A percentile compares a stretch with the other conserved stretches of the same genome.
These are phyloP conservation scores for Kodamaea sagamina DNA, from an alignment of 805 yeast genomes.

Conservation along the genomic window DNA sequence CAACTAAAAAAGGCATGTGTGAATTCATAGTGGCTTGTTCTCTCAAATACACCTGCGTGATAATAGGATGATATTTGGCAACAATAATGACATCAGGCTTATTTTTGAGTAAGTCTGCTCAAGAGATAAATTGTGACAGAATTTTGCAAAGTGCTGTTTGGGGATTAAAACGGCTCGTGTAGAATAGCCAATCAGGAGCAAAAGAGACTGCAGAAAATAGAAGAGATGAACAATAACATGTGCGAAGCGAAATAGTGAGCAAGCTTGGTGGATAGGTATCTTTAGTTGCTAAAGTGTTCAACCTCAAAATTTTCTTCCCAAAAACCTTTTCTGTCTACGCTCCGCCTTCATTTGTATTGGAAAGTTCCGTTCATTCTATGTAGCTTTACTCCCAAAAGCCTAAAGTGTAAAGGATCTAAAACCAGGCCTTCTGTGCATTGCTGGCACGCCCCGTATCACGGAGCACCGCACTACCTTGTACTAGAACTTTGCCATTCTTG, in stretches of 20 bases:
- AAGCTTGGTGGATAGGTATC: background rate
- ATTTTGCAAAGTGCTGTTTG: background rate
- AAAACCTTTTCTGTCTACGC: background rate
- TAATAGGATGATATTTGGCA: background rate
- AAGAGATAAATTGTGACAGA: background rate
- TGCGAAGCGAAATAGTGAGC: background rate
- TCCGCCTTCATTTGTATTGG: background rate
- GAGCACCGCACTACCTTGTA: constrained; percentile 55
- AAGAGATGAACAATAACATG: background rate
- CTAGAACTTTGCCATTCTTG: constrained; percentile 54
- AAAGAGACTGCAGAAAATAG: background rate
- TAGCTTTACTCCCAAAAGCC: too few relatives aligned
- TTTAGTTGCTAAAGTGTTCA: background rate
- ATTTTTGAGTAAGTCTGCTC: background rate
- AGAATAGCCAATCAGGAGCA: background rate
- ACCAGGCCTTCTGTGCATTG: constrained; percentile 14
- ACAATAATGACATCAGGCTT: background rate
- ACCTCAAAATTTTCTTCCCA: too few relatives aligned
- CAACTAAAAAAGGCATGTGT: too few relatives aligned
- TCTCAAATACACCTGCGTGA: constrained; percentile 1
- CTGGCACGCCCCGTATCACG: constrained; percentile 37
- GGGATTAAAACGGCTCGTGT: constrained; percentile 4
- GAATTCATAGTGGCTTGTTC: constrained; percentile 4
- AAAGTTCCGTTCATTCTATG: too few relatives aligned
- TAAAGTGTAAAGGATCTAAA: background rate